Conservation (phyloP, 2,329 filamentous ascomycete species). For the Fusarium agapanthi region DNA sequence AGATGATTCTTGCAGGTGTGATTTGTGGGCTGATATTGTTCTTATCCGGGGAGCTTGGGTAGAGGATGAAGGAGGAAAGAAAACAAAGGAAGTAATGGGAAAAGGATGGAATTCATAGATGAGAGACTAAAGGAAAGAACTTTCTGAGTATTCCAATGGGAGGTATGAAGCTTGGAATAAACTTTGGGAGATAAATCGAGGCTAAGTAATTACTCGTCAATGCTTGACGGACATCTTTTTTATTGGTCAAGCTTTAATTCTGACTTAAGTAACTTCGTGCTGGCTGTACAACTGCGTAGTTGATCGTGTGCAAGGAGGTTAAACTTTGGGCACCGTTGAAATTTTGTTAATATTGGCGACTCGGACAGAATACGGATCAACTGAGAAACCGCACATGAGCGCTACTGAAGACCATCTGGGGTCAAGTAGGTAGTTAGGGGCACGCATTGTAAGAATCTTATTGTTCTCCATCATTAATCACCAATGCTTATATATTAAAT, state of each 20-base stretch:
- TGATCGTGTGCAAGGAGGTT: accelerated
- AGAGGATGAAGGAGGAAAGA: accelerated
- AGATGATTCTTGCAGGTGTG: background rate
- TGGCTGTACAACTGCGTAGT: background rate
- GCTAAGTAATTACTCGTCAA: accelerated
- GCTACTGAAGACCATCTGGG: background rate
- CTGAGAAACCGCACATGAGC: accelerated
- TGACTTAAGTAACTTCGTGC: background rate
- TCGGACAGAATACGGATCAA: accelerated
- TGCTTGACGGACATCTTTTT: accelerated
- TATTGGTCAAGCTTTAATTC: background rate
- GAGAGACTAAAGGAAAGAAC: background rate
- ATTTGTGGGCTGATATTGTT: background rate
- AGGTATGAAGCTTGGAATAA: accelerated
- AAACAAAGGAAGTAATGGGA: accelerated
- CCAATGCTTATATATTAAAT: background rate
- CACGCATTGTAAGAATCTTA: background rate
- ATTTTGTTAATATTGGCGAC: no score
- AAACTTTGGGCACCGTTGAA: background rate
- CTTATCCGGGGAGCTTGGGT: accelerated
- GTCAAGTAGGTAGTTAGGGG: no score
- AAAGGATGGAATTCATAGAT: accelerated
- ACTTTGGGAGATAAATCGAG: background rate
- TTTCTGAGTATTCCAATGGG: background rate
- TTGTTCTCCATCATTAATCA: background rate